Evolutionary conservation across 805 yeast genomes (phyloP).

Genomic region (Ogataea methylovora): DNA sequence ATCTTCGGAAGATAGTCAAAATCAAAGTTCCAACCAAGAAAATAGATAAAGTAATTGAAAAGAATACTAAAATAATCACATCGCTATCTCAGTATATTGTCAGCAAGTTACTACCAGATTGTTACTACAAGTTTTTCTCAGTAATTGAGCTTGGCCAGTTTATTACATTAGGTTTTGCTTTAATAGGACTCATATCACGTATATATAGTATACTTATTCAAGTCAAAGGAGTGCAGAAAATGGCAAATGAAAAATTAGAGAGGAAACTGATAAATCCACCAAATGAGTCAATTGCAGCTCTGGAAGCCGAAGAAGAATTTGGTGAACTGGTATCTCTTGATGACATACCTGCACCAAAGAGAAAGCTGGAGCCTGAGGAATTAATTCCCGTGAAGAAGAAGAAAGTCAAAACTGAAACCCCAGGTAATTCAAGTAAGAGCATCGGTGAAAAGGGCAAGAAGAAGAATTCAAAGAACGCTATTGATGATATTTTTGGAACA

Average conservation of each 20-base stretch:
- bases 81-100: conserved; percentile 21
- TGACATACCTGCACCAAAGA: not conserved
- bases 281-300: conserved; percentile 1
- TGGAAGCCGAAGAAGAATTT: conserved; percentile 7
- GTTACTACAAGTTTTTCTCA: conserved; percentile 57
- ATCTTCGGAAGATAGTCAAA: conserved; percentile 5
- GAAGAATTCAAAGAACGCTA: conserved; percentile 2
- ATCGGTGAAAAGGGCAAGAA: conserved; percentile 10
- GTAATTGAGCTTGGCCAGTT: conserved; percentile 73
- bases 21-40: conserved; percentile 4
- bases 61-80: conserved; percentile 4
- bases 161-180: conserved; percentile 60
- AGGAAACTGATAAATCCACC: conserved; percentile 9
- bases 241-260: conserved; percentile 24
- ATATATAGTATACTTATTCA: conserved; percentile 23
- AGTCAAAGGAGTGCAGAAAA: conserved; percentile 12
- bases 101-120: conserved; percentile 32
- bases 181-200: conserved; percentile 50
- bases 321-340: conserved; percentile 8
- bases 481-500: conserved; percentile 3
- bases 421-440: too few species aligned
- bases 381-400: too few species aligned
- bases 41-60: conserved; percentile 1
- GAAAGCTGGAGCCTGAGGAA: too few species aligned
- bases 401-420: too few species aligned